phyloP scores from a whole-genome alignment of 192 early-diverging fungal genomes.

The Backusella tarrabulga region DNA sequence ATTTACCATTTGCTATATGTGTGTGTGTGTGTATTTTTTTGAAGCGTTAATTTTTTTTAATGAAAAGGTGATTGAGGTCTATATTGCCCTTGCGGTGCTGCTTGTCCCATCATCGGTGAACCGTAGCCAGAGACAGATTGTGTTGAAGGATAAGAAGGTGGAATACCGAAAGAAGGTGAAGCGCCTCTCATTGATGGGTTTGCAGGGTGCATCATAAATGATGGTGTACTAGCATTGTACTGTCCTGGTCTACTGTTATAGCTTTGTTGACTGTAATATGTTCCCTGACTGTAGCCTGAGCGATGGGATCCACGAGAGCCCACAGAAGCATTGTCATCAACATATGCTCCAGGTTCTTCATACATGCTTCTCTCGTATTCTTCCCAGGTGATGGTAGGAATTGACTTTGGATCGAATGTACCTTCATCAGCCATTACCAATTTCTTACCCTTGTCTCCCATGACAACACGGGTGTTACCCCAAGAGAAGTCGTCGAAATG shows the following conservation, averaged over 20 bases:
- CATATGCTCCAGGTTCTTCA: slow-evolving; percentile 31
- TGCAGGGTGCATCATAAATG: slow-evolving; percentile 10
- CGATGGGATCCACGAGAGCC: slow-evolving; percentile 45
- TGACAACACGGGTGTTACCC: slow-evolving; percentile 93
- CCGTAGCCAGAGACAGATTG: background rate
- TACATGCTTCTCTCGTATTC: slow-evolving; percentile 71
- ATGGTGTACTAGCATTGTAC: background rate
- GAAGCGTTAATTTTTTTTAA: background rate
- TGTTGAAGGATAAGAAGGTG: slow-evolving; percentile 1
- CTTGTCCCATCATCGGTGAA: slow-evolving; percentile 6
- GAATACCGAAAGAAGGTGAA: background rate
- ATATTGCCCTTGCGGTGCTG: background rate
- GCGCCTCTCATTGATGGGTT: slow-evolving; percentile 6
- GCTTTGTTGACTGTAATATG: slow-evolving; percentile 34
- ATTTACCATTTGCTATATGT: background rate
- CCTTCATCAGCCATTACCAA: slow-evolving; percentile 64
- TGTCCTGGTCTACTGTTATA: slow-evolving; percentile 22
- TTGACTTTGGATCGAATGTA: slow-evolving; percentile 70
- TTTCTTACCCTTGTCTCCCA: slow-evolving; percentile 81
- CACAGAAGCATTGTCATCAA: slow-evolving; percentile 42
- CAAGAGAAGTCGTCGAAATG: slow-evolving; percentile 99
- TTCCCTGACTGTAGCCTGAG: slow-evolving; percentile 44
- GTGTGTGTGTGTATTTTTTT: background rate
- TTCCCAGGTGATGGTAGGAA: slow-evolving; percentile 76
- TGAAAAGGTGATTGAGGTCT: slow-evolving; percentile 15